These are phyloP conservation scores for Ilex aquifolium DNA, from an alignment of 257 asterid genomes.

Conservation along the genomic window DNA sequence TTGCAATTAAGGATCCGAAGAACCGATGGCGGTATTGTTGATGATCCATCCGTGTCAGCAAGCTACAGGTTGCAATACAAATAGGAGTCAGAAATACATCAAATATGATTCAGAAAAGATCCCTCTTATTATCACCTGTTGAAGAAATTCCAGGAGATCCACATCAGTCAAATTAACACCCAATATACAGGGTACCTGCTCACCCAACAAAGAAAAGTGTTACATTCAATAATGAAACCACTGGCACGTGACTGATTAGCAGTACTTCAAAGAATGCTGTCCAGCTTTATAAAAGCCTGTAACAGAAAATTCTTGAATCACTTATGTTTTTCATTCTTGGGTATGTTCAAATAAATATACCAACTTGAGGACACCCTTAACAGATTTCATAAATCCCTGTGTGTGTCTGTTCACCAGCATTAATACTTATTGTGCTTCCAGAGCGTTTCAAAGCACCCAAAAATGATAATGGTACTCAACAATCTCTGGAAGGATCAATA, in stretches of 20 bases:
- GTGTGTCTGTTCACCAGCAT: too few species aligned
- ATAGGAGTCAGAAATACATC: too few species aligned
- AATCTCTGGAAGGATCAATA: not conserved
- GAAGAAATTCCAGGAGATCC: conserved; percentile 84
- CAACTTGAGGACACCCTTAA: too few species aligned
- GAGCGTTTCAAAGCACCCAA: not conserved
- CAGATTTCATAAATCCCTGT: too few species aligned
- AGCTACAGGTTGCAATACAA: conserved; percentile 39
- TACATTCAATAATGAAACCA: too few species aligned
- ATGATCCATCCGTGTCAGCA: conserved; percentile 90
- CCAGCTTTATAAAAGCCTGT: too few species aligned
- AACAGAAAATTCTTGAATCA: too few species aligned
- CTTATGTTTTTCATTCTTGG: too few species aligned
- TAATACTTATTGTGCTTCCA: not conserved
- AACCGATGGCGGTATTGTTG: conserved; percentile 84
- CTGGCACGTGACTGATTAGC: too few species aligned
- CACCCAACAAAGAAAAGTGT: not conserved
- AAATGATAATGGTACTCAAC: conserved; percentile 1
- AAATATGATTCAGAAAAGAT: conserved; percentile 4
- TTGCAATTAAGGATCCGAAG: conserved; percentile 75
- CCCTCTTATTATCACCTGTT: conserved; percentile 47
- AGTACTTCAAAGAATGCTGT: too few species aligned
- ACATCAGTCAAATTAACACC: conserved; percentile 66
- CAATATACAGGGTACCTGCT: conserved; percentile 84
- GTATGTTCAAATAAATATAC: too few species aligned